Conservation (phyloP, 257 asterid species). For the Paraleonurus japonicus region DNA sequence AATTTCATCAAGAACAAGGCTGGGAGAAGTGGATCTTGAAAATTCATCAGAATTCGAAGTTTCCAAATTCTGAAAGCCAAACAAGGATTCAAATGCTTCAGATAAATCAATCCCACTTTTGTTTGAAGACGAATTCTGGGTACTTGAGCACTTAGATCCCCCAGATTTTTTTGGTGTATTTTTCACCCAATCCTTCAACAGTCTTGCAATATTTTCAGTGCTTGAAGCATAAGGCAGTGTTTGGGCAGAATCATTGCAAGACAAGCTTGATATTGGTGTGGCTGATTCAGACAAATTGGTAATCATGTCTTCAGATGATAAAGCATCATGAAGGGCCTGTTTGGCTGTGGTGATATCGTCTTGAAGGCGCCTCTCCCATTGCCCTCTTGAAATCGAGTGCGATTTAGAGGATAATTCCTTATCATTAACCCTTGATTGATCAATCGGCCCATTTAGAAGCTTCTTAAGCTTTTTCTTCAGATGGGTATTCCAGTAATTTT, state of each 20-base stretch:
- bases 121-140: constrained; percentile 32
- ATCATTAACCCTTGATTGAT: neutral
- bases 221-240: constrained; percentile 62
- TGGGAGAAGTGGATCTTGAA: constrained; percentile 48
- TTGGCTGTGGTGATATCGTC: constrained; percentile 78
- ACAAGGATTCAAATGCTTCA: constrained; percentile 52
- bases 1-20: constrained; percentile 36
- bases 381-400: constrained; percentile 59
- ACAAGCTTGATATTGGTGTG: neutral
- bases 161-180: constrained; percentile 23
- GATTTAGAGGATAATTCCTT: constrained; percentile 25
- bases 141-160: neutral
- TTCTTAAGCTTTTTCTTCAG: constrained; percentile 73
- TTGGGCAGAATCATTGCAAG: neutral
- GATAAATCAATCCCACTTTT: constrained; percentile 30
- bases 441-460: constrained; percentile 34
- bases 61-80: constrained; percentile 59
- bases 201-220: constrained; percentile 71
- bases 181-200: constrained; percentile 67
- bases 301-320: constrained; percentile 40
- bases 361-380: constrained; percentile 86
- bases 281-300: neutral
- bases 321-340: constrained; percentile 82
- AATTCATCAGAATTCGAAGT: constrained; percentile 50
- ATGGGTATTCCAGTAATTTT: constrained; percentile 95